Conservation (phyloP, 2,329 filamentous ascomycete genomes). For the Colletotrichum viniferum region DNA sequence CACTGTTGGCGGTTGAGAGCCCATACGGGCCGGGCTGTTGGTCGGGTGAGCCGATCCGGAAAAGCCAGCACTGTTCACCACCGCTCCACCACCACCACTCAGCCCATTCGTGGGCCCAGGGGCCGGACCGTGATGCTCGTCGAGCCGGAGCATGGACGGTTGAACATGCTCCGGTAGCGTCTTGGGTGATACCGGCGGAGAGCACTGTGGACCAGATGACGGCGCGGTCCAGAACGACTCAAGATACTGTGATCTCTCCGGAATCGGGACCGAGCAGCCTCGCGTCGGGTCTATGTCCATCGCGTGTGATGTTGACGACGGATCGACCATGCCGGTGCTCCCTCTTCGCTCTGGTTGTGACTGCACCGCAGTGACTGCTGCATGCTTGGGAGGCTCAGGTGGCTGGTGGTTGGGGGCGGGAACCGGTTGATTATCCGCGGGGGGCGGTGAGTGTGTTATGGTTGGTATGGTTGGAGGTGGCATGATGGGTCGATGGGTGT, state of each 20-base stretch:
- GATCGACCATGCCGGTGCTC: constrained; percentile 35
- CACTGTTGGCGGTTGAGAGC: not conserved
- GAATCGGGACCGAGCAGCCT: constrained; percentile 36
- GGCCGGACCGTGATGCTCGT: not conserved
- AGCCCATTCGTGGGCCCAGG: not conserved
- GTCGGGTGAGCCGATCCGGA: not conserved
- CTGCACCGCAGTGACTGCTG: not conserved
- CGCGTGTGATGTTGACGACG: constrained; percentile 25
- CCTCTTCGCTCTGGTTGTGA: constrained; percentile 26
- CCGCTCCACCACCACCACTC: not conserved
- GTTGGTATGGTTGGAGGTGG: not conserved
- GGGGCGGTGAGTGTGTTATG: not conserved
- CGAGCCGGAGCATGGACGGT: not conserved
- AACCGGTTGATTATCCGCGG: not conserved
- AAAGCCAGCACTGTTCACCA: not conserved
- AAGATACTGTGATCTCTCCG: constrained; percentile 36
- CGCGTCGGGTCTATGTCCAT: constrained; percentile 31
- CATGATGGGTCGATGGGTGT: not conserved
- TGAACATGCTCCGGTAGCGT: constrained; percentile 22
- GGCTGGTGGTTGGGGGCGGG: not conserved
- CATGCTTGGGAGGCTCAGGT: not conserved
- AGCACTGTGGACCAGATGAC: constrained; percentile 25
- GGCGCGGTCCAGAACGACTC: constrained; percentile 18
- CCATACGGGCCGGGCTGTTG: not conserved
- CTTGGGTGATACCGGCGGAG: constrained; percentile 41